Evolutionary conservation across 768 basidiomycete species (phyloP), one percentile per base, ranked within the genome.

Genomic region (Lentinula detonsa): DNA sequence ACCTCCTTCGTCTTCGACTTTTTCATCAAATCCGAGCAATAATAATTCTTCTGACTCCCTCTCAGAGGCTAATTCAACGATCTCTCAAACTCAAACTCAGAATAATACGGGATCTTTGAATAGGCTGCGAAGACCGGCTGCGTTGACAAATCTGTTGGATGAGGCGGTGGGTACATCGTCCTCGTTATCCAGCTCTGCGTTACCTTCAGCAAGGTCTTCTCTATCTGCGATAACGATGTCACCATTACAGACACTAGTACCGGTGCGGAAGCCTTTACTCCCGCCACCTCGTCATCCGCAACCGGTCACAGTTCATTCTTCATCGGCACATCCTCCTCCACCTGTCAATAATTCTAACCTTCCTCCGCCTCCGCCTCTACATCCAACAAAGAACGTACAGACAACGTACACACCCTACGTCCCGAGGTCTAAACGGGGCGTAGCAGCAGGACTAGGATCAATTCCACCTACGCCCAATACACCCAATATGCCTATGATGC

Each of bases 361-460:
- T 31, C 70, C 72, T 59, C 74, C 75, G 21, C 76, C 76, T 28
- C 68, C 60, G 54, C 70, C 53, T 4, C 62, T 61, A n/a, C 64
- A 66, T 35, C 63, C 68, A 1, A 33, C 40, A 48, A 62, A 49
- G 75, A 77, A 40, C 35, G 37, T 9, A 37, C 88, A 87, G 66
- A 92, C 88, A 15, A 92, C 89, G 0, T 92, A 91, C 68, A 92
- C 91, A 3, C 90, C 91, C 0, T 93, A 93, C 67, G 85, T 93
- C 9, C 90, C 91, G 0, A 81, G 86, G 50, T 72, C 86, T 15
- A 79, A 81, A 61, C 81, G 86, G 23, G 71, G 40, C 4, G 45
- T 21, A 6, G 57, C 18, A 39, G 15, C 9, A 13, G 37, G 18
- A 46, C 16, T 39, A 7, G 33, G 18, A 18, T 35, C 76, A 60